A percentile compares a stretch with the other conserved stretches of the same genome.
phyloP scores from a whole-genome alignment of 768 basidiomycete genomes.

The Boletus fagicola region DNA sequence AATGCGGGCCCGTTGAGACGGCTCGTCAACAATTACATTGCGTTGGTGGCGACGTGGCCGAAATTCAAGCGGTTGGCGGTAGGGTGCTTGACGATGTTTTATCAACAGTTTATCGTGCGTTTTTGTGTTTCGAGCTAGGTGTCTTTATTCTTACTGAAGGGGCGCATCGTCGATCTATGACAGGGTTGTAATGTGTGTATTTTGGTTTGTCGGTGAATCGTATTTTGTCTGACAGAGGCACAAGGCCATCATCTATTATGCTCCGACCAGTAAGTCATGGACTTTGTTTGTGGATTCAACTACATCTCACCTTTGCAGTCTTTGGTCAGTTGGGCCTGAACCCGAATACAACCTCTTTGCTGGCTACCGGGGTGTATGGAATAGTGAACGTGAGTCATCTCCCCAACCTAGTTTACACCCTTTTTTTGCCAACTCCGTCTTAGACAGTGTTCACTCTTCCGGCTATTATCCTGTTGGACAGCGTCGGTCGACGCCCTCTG shows the following conservation, averaged over 20 bases:
- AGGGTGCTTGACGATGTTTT: constrained; percentile 33
- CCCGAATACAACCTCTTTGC: constrained; percentile 39
- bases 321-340: constrained; percentile 41
- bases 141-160: background rate
- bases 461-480: constrained; percentile 38
- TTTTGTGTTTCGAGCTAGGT: background rate
- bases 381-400: constrained; percentile 29
- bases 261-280: constrained; percentile 19
- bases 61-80: constrained; percentile 32
- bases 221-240: constrained; percentile 4
- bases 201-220: background rate
- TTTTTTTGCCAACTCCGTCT: background rate
- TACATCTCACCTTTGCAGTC: constrained; percentile 29
- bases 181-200: constrained; percentile 31
- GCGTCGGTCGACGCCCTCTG: constrained; percentile 39
- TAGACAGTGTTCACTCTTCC: constrained; percentile 37
- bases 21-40: constrained; percentile 25
- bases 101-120: constrained; percentile 34
- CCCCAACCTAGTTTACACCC: background rate
- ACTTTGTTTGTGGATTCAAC: background rate
- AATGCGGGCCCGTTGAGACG: constrained; percentile 19
- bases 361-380: constrained; percentile 44
- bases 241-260: constrained; percentile 32
- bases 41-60: constrained; percentile 28
- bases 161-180: background rate